Conservation (phyloP, 1,284 basidiomycete species). For the Phylloporus sp. region DNA sequence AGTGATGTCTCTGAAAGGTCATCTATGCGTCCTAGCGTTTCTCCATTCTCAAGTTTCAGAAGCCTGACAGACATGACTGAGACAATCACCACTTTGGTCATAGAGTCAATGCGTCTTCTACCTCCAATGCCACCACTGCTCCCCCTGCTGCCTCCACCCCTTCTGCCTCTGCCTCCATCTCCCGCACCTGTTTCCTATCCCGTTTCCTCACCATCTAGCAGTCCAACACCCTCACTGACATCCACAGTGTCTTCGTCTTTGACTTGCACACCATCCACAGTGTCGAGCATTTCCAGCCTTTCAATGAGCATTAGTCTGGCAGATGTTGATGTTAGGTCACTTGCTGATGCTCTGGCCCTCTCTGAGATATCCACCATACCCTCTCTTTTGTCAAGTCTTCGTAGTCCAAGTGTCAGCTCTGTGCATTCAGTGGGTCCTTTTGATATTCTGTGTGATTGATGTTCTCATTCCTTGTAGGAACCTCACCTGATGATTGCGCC, state of each 20-base stretch:
- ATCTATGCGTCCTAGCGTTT: slow-evolving; percentile 56
- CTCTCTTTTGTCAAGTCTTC: slow-evolving; percentile 56
- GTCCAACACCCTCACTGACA: slow-evolving; percentile 34
- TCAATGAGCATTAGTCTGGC: slow-evolving; percentile 43
- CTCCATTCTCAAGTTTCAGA: slow-evolving; percentile 46
- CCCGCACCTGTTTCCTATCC: slow-evolving; percentile 14
- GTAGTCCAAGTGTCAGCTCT: slow-evolving; percentile 28
- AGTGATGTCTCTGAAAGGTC: slow-evolving; percentile 69
- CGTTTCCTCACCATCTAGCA: slow-evolving; percentile 40
- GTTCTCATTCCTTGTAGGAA: slow-evolving; percentile 24
- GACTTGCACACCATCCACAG: slow-evolving; percentile 46
- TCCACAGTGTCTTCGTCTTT: slow-evolving; percentile 46
- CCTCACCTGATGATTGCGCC: slow-evolving; percentile 43
- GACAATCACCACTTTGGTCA: slow-evolving; percentile 40
- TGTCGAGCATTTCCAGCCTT: slow-evolving; percentile 48
- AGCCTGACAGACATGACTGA: slow-evolving; percentile 48
- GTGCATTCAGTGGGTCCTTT: slow-evolving; percentile 44
- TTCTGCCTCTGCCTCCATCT: neutral
- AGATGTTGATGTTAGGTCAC: slow-evolving; percentile 43
- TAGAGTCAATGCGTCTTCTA: slow-evolving; percentile 22
- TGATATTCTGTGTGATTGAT: slow-evolving; percentile 24
- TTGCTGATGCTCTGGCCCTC: slow-evolving; percentile 35
- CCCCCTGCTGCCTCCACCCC: slow-evolving; percentile 1
- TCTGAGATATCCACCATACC: slow-evolving; percentile 58
- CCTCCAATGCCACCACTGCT: slow-evolving; percentile 14